A percentile compares a stretch with the other conserved stretches of the same genome.
Conservation (phyloP, 2,329 filamentous ascomycete genomes). For the Chalaropsis thielavioides region DNA sequence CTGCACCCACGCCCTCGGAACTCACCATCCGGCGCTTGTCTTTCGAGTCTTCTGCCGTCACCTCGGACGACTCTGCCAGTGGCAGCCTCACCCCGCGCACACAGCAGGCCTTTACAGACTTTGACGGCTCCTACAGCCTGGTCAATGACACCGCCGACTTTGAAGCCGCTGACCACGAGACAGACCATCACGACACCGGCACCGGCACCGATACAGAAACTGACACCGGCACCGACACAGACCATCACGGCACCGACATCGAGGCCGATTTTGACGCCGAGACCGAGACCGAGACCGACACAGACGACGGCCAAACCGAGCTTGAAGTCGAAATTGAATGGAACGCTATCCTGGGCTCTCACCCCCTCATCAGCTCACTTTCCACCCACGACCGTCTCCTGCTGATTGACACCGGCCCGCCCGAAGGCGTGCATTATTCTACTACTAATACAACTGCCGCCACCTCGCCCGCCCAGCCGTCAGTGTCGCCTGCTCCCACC, state of each 20-base stretch:
- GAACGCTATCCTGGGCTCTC: constrained; percentile 5
- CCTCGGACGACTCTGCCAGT: constrained; percentile 5
- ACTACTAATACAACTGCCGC: constrained; percentile 8
- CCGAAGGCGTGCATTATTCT: constrained; percentile 5
- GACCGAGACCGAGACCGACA: neutral
- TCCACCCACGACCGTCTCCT: neutral
- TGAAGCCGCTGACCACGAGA: neutral
- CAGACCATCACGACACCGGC: neutral
- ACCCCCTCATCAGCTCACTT: neutral
- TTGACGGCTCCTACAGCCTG: constrained; percentile 9
- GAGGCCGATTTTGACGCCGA: neutral
- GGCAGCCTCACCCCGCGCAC: constrained; percentile 13
- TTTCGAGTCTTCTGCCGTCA: neutral
- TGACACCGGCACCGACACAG: neutral
- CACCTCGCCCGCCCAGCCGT: neutral
- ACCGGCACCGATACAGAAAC: neutral
- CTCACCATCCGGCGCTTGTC: constrained; percentile 5
- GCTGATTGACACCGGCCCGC: neutral
- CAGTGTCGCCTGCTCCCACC: constrained; percentile 8
- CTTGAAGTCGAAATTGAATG: constrained; percentile 11
- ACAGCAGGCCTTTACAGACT: constrained; percentile 6
- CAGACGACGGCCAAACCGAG: constrained; percentile 6
- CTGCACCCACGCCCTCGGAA: neutral
- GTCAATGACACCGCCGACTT: constrained; percentile 1
- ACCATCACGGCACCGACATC: neutral